Conservation (phyloP, 331 rosid species). For the Saraca asoca region DNA sequence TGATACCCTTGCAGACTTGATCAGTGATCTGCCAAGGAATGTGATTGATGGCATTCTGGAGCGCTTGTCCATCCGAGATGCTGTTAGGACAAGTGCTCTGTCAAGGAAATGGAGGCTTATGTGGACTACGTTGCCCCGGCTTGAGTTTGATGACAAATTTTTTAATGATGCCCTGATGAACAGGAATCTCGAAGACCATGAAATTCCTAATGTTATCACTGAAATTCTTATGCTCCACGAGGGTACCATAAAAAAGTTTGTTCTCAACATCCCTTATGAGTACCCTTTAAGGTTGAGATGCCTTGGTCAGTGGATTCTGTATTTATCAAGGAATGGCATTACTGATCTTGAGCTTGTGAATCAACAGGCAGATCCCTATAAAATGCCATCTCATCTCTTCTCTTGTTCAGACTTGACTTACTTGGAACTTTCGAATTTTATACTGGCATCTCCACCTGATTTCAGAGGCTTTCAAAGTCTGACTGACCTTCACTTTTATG, state of each 20-base stretch:
- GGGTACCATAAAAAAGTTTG: background rate
- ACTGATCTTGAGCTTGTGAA: background rate
- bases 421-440: background rate
- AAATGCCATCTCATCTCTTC: conserved; percentile 25
- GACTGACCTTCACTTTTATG: background rate
- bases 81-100: conserved; percentile 16
- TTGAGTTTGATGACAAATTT: background rate
- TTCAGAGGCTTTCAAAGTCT: conserved; percentile 22
- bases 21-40: conserved; percentile 22
- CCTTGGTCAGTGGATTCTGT: conserved; percentile 9
- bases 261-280: background rate
- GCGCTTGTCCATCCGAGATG: background rate
- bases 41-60: conserved; percentile 10
- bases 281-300: background rate
- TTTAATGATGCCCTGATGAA: background rate
- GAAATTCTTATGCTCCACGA: conserved; percentile 13
- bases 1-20: conserved; percentile 18
- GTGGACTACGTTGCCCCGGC: conserved; percentile 17
- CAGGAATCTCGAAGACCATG: background rate
- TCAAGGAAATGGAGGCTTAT: conserved; percentile 33
- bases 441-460: background rate
- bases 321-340: conserved; percentile 18
- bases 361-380: accelerated
- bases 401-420: background rate
- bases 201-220: background rate